phyloP scores from a whole-genome alignment of 768 basidiomycete species.

The Termitomyces sp. region DNA sequence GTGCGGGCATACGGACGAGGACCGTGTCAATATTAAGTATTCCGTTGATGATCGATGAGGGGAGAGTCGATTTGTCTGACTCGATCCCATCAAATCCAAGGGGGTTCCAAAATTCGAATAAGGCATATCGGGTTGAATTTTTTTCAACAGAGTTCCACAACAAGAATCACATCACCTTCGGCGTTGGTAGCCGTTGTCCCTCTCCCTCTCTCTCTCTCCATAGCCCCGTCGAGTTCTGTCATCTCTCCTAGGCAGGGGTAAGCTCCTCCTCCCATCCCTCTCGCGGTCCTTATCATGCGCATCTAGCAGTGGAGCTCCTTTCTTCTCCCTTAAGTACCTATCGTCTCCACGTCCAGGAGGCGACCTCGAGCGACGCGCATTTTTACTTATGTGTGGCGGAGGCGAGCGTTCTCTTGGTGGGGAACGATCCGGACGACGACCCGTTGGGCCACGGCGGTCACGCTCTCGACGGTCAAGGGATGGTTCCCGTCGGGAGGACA shows the following conservation, averaged over 20 bases:
- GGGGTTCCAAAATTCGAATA: too few relatives aligned
- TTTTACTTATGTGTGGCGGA: constrained; percentile 20
- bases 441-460: constrained; percentile 7
- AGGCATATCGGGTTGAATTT: too few relatives aligned
- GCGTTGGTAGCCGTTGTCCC: constrained; percentile 15
- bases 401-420: constrained; percentile 19
- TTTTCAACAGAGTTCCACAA: background rate
- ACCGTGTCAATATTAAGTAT: too few relatives aligned
- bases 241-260: constrained; percentile 10
- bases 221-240: constrained; percentile 7
- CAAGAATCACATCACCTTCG: constrained; percentile 1
- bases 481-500: constrained; percentile 1
- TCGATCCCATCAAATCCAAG: too few relatives aligned
- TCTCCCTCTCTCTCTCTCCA: constrained; percentile 8
- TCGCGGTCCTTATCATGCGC: constrained; percentile 10
- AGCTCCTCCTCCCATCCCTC: constrained; percentile 7
- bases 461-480: constrained; percentile 3
- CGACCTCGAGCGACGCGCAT: constrained; percentile 19
- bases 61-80: too few relatives aligned
- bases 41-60: too few relatives aligned
- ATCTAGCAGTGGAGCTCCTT: constrained; percentile 3
- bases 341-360: constrained; percentile 12
- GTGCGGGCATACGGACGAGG: too few relatives aligned
- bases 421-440: constrained; percentile 1
- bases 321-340: constrained; percentile 10